Percentiles rank a stretch among this genome's conserved stretches.
These are phyloP conservation scores for Leccinum obscurum DNA, from an alignment of 768 basidiomycete genomes.

Conservation along the genomic window DNA sequence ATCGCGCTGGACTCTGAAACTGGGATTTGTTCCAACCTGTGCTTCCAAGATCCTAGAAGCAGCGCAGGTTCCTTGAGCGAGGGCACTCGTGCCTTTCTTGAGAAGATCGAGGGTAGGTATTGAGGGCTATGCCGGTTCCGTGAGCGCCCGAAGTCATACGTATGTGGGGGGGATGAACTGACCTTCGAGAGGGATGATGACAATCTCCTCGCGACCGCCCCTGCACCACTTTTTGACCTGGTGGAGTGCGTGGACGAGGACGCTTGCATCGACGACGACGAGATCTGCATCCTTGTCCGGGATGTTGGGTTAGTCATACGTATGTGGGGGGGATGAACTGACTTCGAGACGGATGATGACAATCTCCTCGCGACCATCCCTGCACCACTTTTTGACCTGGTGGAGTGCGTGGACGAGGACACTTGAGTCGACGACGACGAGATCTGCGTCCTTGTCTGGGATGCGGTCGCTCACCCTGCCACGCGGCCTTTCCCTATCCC, in stretches of 20 bases:
- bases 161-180: constrained; percentile 20
- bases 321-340: constrained; percentile 20
- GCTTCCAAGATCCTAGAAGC: constrained; percentile 89
- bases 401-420: constrained; percentile 76
- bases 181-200: constrained; percentile 92
- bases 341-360: constrained; percentile 89
- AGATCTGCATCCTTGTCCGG: constrained; percentile 67
- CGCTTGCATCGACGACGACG: constrained; percentile 78
- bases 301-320: constrained; percentile 17
- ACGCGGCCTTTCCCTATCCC: constrained; percentile 21
- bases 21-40: constrained; percentile 78
- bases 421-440: constrained; percentile 79
- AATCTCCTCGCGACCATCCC: constrained; percentile 72
- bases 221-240: constrained; percentile 83
- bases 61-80: constrained; percentile 80
- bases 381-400: constrained; percentile 82
- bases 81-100: constrained; percentile 81
- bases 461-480: constrained; percentile 30
- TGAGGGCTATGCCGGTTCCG: constrained; percentile 57
- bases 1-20: constrained; percentile 82
- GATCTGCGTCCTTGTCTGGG: constrained; percentile 62
- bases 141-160: constrained; percentile 9
- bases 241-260: constrained; percentile 73
- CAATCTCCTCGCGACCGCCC: constrained; percentile 71
- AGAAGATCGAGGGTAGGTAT: constrained; percentile 87